phyloP scores from a whole-genome alignment of 2,329 filamentous ascomycete genomes.

The Mycocentrospora acerina region DNA sequence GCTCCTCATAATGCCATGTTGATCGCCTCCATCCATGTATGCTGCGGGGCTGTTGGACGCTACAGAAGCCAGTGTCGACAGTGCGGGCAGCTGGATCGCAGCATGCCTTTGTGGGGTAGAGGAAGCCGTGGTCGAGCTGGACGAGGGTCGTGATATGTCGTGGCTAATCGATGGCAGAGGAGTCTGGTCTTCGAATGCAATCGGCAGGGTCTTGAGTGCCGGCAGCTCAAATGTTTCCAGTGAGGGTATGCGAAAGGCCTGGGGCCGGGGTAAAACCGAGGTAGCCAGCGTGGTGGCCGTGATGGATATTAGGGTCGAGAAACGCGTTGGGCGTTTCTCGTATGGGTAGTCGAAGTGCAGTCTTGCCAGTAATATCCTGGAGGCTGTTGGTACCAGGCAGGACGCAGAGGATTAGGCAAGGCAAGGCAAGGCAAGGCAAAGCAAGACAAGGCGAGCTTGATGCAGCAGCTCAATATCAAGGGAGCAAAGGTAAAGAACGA shows the following conservation, averaged over 20 bases:
- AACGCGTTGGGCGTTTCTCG: conserved; percentile 41
- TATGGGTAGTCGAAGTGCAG: conserved; percentile 5
- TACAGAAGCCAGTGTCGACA: conserved; percentile 62
- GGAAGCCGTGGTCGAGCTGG: conserved; percentile 53
- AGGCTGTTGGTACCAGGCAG: conserved; percentile 15
- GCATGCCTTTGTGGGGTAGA: conserved; percentile 43
- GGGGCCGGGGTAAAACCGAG: conserved; percentile 58
- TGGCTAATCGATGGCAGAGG: conserved; percentile 50
- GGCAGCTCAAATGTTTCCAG: conserved; percentile 51
- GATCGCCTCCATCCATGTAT: conserved; percentile 32
- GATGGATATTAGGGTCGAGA: conserved; percentile 35
- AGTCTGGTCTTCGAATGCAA: conserved; percentile 45
- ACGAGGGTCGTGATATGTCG: conserved; percentile 56
- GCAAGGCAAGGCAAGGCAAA: conserved; percentile 19
- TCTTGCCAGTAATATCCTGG: conserved; percentile 11
- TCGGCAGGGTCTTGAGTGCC: conserved; percentile 48
- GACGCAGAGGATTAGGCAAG: no score
- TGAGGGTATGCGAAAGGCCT: conserved; percentile 54
- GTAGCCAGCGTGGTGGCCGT: conserved; percentile 63
- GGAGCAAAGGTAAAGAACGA: conserved; percentile 27
- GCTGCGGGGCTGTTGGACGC: conserved; percentile 53
- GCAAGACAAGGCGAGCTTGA: conserved; percentile 13
- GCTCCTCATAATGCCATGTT: conserved; percentile 22
- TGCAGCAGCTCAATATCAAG: conserved; percentile 28
- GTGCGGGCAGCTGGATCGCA: conserved; percentile 54